These are phyloP conservation scores for Penicillium diatomitis DNA, from an alignment of 495 filamentous ascomycete species.

Conservation along the genomic window DNA sequence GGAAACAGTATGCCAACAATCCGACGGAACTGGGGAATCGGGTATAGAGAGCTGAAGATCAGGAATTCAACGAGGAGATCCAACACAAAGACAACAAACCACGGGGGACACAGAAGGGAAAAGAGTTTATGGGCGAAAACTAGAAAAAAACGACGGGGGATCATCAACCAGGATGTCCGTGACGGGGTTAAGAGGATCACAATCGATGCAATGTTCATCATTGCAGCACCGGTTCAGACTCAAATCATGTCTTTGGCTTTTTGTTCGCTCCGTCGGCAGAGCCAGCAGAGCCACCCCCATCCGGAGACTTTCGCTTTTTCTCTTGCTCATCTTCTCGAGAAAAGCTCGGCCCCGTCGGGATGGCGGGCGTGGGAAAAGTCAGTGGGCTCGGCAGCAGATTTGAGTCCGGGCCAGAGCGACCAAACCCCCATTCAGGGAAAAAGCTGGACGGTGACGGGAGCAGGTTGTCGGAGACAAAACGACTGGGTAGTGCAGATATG, in stretches of 20 bases:
- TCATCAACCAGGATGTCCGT: conserved; percentile 8
- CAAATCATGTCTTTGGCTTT: conserved; percentile 36
- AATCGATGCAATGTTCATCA: background rate
- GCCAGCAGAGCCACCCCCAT: conserved; percentile 28
- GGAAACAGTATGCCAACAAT: too few species aligned
- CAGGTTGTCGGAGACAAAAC: conserved; percentile 77
- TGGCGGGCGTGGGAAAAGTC: conserved; percentile 83
- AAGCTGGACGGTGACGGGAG: conserved; percentile 84
- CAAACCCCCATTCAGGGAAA: conserved; percentile 83
- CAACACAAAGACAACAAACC: too few species aligned
- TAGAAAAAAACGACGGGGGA: background rate
- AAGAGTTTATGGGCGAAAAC: background rate
- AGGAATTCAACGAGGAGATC: conserved; percentile 9
- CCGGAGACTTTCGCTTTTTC: conserved; percentile 47
- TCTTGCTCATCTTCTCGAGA: conserved; percentile 46
- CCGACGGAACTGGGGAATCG: background rate
- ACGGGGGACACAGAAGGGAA: conserved; percentile 1
- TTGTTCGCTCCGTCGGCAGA: conserved; percentile 32
- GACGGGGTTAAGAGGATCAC: too few species aligned
- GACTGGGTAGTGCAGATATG: conserved; percentile 90
- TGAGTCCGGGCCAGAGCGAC: conserved; percentile 52
- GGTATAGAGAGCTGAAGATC: conserved; percentile 16
- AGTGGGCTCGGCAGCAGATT: conserved; percentile 86
- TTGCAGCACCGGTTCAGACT: background rate
- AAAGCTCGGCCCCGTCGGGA: conserved; percentile 60